A percentile compares a stretch with the other conserved stretches of the same genome.
These are phyloP conservation scores for Fallopia convolvulus DNA, from an alignment of 148 eudicot genomes.

Conservation along the genomic window DNA sequence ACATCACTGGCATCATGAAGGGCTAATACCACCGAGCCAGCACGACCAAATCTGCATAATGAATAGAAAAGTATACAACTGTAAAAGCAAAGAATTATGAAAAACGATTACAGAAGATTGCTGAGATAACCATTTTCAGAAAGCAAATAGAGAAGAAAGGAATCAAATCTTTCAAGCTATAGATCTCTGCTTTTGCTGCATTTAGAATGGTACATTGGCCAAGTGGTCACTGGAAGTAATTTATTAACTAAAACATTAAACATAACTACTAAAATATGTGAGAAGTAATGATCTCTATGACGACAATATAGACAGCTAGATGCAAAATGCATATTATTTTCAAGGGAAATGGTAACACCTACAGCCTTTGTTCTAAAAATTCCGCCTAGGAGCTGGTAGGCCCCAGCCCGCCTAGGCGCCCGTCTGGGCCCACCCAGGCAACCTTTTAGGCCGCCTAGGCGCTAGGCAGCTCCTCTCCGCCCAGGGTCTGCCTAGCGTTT, in stretches of 20 bases:
- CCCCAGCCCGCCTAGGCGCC: too few relatives aligned
- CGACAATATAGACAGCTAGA: background rate
- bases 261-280: background rate
- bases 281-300: background rate
- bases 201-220: background rate
- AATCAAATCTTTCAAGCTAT: background rate
- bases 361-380: background rate
- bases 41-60: conserved; percentile 76
- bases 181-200: background rate
- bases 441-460: too few relatives aligned
- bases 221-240: background rate
- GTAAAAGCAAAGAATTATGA: background rate
- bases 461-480: too few relatives aligned
- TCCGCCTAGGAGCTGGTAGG: too few relatives aligned
- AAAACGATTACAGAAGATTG: background rate
- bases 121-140: background rate
- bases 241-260: background rate
- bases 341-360: background rate
- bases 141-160: background rate
- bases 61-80: conserved; percentile 2
- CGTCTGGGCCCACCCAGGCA: too few relatives aligned
- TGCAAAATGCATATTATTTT: background rate
- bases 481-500: background rate
- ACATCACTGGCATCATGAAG: conserved; percentile 97
- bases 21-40: conserved; percentile 82